Conservation (phyloP, 495 filamentous ascomycete genomes). For the Clohesyomyces aquaticus region DNA sequence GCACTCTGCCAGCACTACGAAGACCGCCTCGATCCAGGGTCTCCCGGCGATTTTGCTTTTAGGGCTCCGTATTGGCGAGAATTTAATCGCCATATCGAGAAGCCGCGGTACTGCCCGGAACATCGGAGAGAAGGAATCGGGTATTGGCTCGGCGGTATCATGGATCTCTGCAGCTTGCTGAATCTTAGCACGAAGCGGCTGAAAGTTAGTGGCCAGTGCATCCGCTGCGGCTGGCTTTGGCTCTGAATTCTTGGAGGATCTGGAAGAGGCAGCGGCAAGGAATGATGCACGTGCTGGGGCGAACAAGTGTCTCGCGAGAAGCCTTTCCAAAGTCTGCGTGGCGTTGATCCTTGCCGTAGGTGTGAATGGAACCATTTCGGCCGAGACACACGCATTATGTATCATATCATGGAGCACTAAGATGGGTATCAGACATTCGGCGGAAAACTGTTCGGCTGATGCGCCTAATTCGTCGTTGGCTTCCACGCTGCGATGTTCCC, state of each 20-base stretch:
- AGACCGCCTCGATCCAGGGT: slow-evolving; percentile 46
- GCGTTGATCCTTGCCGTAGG: slow-evolving; percentile 39
- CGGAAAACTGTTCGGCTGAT: slow-evolving; percentile 33
- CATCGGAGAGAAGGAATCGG: slow-evolving; percentile 14
- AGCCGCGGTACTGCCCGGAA: slow-evolving; percentile 38
- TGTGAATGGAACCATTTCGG: background rate
- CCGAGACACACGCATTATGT: background rate
- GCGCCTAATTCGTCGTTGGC: slow-evolving; percentile 11
- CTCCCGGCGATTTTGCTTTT: slow-evolving; percentile 36
- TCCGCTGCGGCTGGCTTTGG: background rate
- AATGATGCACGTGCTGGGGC: slow-evolving; percentile 63
- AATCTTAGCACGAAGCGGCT: slow-evolving; percentile 27
- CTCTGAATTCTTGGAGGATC: background rate
- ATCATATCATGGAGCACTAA: slow-evolving; percentile 22
- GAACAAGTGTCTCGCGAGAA: slow-evolving; percentile 72
- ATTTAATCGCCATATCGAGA: slow-evolving; percentile 43
- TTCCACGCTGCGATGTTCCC: slow-evolving; percentile 29
- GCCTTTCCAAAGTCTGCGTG: slow-evolving; percentile 56
- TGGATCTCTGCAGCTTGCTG: slow-evolving; percentile 31
- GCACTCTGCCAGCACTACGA: slow-evolving; percentile 41
- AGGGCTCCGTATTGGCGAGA: slow-evolving; percentile 23
- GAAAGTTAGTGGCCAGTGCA: slow-evolving; percentile 10
- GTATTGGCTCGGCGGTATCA: slow-evolving; percentile 13
- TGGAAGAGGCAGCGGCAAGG: slow-evolving; percentile 29
- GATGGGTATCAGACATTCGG: slow-evolving; percentile 32